phyloP scores from a whole-genome alignment of 2,329 filamentous ascomycete species.

The Colletotrichum lentis region DNA sequence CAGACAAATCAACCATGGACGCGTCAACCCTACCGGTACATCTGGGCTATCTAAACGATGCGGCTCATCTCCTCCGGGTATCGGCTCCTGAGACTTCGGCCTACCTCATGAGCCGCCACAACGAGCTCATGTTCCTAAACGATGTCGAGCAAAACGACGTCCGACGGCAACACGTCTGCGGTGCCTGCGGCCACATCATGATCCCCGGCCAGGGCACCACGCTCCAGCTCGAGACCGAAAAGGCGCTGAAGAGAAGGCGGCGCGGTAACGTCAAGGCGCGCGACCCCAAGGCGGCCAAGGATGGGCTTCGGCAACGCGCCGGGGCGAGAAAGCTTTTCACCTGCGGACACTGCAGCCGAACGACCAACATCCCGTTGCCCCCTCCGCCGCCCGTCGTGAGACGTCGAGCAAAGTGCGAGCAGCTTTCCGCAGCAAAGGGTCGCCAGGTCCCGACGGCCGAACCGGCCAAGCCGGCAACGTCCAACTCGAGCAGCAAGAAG shows the following conservation, averaged over 20 bases:
- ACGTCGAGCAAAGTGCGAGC: constrained; percentile 42
- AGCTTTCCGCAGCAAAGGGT: constrained; percentile 13
- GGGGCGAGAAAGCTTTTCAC: constrained; percentile 33
- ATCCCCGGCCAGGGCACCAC: constrained; percentile 58
- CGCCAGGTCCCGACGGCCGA: constrained; percentile 14
- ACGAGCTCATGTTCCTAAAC: constrained; percentile 58
- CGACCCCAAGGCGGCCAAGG: constrained; percentile 8
- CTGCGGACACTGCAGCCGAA: constrained; percentile 31
- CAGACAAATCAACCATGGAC: constrained; percentile 10
- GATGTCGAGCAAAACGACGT: constrained; percentile 55
- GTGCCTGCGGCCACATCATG: constrained; percentile 68
- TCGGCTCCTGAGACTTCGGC: constrained; percentile 66
- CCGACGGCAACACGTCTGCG: constrained; percentile 65
- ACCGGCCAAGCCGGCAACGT: constrained; percentile 44
- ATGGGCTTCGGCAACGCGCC: not conserved
- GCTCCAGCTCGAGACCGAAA: constrained; percentile 51
- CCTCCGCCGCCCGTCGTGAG: constrained; percentile 36
- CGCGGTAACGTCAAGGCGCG: constrained; percentile 2
- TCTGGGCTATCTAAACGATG: constrained; percentile 62
- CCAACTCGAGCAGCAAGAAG: constrained; percentile 70
- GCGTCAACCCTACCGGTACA: constrained; percentile 14
- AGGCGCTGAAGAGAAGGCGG: constrained; percentile 58
- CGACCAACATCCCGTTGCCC: constrained; percentile 31
- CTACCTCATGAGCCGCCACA: constrained; percentile 64
- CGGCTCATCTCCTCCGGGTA: constrained; percentile 64